These are phyloP conservation scores for Malania oleifera DNA, from an alignment of 164 flowering plant genomes.

Conservation along the genomic window DNA sequence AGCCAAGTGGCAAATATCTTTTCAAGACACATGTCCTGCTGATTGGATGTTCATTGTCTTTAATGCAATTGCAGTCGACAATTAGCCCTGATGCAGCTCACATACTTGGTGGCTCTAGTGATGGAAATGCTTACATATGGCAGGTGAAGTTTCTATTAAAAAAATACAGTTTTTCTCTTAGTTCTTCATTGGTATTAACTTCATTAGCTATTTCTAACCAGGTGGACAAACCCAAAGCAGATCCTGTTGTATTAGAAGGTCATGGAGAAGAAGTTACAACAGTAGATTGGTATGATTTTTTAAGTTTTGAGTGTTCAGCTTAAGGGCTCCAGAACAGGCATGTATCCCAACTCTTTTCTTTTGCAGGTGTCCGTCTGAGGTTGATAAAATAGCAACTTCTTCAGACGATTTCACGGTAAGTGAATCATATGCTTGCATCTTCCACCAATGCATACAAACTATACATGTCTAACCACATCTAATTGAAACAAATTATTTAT, in stretches of 20 bases:
- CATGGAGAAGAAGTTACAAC: conserved; percentile 93
- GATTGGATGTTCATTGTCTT: not conserved
- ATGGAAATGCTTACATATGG: conserved; percentile 90
- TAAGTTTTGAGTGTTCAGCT: not conserved
- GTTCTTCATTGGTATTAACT: not conserved
- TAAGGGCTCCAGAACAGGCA: not conserved
- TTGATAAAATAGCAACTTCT: conserved; percentile 73
- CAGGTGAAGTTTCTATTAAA: conserved; percentile 43
- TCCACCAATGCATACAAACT: not conserved
- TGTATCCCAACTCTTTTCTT: not conserved
- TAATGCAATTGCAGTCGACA: conserved; percentile 47
- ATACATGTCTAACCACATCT: not conserved
- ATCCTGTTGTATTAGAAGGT: conserved; percentile 54
- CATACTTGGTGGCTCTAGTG: conserved; percentile 87
- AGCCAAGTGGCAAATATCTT: not conserved
- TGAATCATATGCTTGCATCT: not conserved
- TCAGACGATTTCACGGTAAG: conserved; percentile 90
- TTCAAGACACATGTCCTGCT: not conserved
- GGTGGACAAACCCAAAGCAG: conserved; percentile 64
- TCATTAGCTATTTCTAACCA: conserved; percentile 18
- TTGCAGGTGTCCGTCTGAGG: conserved; percentile 69
- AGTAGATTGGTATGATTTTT: conserved; percentile 63
- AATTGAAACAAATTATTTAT: not conserved
- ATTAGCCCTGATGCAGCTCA: conserved; percentile 87
- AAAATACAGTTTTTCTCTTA: not conserved